Conservation (phyloP, 1,139 yeast genomes). For the Lodderomyces metapsilosis region DNA sequence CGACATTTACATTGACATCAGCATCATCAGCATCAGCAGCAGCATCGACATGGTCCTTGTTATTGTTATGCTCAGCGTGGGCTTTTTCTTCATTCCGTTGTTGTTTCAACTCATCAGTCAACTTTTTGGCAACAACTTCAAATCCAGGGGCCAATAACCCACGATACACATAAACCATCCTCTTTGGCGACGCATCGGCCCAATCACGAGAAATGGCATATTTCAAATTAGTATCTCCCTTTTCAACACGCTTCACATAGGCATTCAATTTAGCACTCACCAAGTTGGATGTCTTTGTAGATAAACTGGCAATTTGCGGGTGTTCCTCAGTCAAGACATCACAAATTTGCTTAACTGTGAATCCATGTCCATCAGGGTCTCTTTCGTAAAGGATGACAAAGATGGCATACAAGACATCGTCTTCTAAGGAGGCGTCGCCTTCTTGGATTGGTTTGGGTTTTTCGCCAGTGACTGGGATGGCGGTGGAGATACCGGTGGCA, state of each 20-base stretch:
- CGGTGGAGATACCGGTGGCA: conserved; percentile 72
- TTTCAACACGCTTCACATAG: conserved; percentile 77
- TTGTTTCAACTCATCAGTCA: conserved; percentile 40
- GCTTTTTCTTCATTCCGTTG: conserved; percentile 12
- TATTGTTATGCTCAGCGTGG: conserved; percentile 10
- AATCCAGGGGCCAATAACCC: conserved; percentile 73
- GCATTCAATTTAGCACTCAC: conserved; percentile 82
- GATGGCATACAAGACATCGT: conserved; percentile 71
- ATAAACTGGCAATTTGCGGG: conserved; percentile 77
- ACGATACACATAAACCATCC: conserved; percentile 85
- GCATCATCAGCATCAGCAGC: not conserved
- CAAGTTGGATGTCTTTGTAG: conserved; percentile 77
- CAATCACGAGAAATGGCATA: conserved; percentile 81
- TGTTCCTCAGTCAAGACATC: conserved; percentile 69
- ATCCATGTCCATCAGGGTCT: conserved; percentile 68
- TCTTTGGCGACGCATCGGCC: conserved; percentile 85
- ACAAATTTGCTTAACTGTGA: conserved; percentile 84
- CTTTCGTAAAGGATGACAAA: conserved; percentile 66
- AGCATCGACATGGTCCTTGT: conserved; percentile 1
- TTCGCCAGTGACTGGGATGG: conserved; percentile 79
- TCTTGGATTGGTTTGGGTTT: conserved; percentile 70
- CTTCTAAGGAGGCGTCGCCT: conserved; percentile 62
- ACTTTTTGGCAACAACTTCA: conserved; percentile 63
- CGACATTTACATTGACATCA: not conserved
- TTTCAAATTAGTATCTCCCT: conserved; percentile 68